Percentiles rank a stretch among this genome's conserved stretches.
These are phyloP conservation scores for Achlya hypogyna DNA, from an alignment of 352 stramenopile genomes.

Conservation along the genomic window DNA sequence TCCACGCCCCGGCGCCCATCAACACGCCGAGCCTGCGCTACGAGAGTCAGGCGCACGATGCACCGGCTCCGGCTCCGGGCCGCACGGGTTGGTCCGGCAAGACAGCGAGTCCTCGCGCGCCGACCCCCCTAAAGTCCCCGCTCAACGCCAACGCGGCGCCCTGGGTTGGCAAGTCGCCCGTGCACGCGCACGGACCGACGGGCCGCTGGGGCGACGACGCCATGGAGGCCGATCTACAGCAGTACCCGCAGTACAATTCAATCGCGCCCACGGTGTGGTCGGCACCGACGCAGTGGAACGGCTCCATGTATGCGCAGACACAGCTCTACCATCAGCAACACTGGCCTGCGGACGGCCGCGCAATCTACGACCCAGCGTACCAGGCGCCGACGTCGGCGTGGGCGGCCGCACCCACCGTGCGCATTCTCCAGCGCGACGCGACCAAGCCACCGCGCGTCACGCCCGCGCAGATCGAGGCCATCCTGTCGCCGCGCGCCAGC, in stretches of 20 bases:
- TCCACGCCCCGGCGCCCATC: constrained; percentile 47
- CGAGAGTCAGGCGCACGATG: constrained; percentile 43
- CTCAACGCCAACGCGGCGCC: neutral
- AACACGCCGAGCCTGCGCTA: constrained; percentile 70
- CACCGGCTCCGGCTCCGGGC: constrained; percentile 28
- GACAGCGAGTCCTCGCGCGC: neutral
- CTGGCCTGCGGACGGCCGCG: constrained; percentile 6
- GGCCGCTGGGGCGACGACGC: constrained; percentile 69
- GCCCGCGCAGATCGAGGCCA: neutral
- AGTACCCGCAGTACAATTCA: constrained; percentile 17
- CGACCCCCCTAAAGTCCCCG: neutral
- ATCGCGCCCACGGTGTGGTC: constrained; percentile 21
- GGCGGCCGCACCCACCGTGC: constrained; percentile 19
- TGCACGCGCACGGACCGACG: neutral
- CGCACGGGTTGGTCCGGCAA: constrained; percentile 28
- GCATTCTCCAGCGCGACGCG: constrained; percentile 42
- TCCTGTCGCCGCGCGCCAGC: neutral
- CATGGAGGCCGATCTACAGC: constrained; percentile 48
- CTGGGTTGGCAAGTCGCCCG: neutral
- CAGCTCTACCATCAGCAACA: constrained; percentile 22
- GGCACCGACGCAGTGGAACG: constrained; percentile 21
- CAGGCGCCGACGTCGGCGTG: neutral
- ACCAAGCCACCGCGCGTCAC: neutral
- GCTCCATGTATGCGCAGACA: constrained; percentile 13
- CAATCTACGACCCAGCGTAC: neutral